Conservation (phyloP, 1,139 yeast genomes). For the Arxiozyma telluris region DNA sequence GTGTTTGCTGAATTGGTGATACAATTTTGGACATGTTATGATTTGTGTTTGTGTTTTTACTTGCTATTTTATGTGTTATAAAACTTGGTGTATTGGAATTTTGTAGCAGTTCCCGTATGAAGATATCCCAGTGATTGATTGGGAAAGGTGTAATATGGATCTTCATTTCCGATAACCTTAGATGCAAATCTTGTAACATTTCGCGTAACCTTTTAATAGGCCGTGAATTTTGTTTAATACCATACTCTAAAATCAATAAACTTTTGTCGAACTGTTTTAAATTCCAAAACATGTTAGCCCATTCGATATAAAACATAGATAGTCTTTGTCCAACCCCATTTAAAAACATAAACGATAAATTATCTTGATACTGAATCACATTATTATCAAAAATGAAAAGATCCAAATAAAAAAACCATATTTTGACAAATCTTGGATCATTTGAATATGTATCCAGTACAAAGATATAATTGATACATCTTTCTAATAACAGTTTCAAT, state of each 20-base stretch:
- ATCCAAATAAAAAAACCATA: slow-evolving; percentile 50
- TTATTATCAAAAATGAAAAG: slow-evolving; percentile 9
- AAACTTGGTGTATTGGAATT: background rate
- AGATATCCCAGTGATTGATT: background rate
- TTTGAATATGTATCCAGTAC: slow-evolving; percentile 63
- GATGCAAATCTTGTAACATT: background rate
- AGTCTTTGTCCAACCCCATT: slow-evolving; percentile 62
- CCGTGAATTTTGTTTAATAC: slow-evolving; percentile 36
- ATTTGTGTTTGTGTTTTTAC: background rate
- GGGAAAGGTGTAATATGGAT: background rate
- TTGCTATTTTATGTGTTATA: background rate
- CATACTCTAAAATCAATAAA: slow-evolving; percentile 49
- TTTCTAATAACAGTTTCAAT: slow-evolving; percentile 11
- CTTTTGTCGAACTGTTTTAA: slow-evolving; percentile 48
- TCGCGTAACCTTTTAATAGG: slow-evolving; percentile 7
- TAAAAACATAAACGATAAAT: slow-evolving; percentile 62
- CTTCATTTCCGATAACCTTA: background rate
- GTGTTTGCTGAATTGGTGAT: background rate
- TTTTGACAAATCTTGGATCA: slow-evolving; percentile 69
- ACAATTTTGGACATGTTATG: background rate
- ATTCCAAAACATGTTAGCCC: slow-evolving; percentile 56
- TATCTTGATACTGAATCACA: slow-evolving; percentile 33
- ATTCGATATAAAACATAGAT: slow-evolving; percentile 73
- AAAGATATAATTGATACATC: slow-evolving; percentile 62
- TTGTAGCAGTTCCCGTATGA: background rate